phyloP scores from a whole-genome alignment of 768 basidiomycete species.

The Mycena indigotica region DNA sequence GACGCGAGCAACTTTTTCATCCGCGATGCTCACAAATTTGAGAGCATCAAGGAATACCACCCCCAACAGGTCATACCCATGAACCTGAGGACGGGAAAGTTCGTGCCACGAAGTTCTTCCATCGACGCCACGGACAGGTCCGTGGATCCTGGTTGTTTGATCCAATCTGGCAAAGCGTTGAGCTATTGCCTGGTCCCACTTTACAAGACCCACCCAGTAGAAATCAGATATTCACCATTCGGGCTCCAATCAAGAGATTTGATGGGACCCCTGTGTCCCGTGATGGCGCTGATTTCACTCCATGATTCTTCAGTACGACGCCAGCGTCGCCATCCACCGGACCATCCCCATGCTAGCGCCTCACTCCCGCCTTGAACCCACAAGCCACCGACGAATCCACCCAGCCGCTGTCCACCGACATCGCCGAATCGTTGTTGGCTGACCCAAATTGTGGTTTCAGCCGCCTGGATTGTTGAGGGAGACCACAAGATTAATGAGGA shows the following conservation, averaged over 20 bases:
- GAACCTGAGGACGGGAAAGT: slow-evolving; percentile 89
- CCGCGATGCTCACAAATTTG: slow-evolving; percentile 87
- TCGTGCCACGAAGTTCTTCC: slow-evolving; percentile 69
- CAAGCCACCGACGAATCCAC: slow-evolving; percentile 90
- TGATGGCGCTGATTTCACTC: slow-evolving; percentile 76
- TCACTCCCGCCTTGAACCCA: slow-evolving; percentile 71
- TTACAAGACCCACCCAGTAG: slow-evolving; percentile 63
- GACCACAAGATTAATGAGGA: slow-evolving; percentile 96
- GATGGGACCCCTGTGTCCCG: slow-evolving; percentile 84
- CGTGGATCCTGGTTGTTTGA: slow-evolving; percentile 91
- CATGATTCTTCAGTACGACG: slow-evolving; percentile 56
- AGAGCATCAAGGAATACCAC: slow-evolving; percentile 74
- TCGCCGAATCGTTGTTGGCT: slow-evolving; percentile 92
- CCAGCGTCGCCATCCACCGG: slow-evolving; percentile 94
- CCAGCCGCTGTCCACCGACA: slow-evolving; percentile 84
- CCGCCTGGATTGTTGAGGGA: slow-evolving; percentile 54
- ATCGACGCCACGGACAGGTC: slow-evolving; percentile 40
- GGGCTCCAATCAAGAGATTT: slow-evolving; percentile 87
- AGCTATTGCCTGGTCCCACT: neutral
- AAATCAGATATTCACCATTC: slow-evolving; percentile 81
- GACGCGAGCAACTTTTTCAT: slow-evolving; percentile 93
- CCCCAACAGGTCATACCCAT: slow-evolving; percentile 91
- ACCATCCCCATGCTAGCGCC: slow-evolving; percentile 89
- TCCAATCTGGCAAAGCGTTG: slow-evolving; percentile 60
- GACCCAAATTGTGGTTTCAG: slow-evolving; percentile 78